phyloP scores from a whole-genome alignment of 305 asterid species.

The Coffea humblotiana region DNA sequence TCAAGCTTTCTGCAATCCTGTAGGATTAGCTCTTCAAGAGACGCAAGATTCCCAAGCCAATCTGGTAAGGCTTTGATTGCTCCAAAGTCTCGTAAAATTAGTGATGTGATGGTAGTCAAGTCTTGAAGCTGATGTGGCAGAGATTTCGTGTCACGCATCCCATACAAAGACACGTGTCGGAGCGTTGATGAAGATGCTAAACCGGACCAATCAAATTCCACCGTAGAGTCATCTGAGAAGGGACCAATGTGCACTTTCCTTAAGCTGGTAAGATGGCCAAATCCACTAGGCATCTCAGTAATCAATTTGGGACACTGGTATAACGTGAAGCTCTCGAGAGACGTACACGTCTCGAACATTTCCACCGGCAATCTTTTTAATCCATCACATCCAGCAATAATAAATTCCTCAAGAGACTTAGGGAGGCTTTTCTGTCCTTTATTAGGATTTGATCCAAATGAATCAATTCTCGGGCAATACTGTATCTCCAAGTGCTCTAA shows the following conservation, averaged over 20 bases:
- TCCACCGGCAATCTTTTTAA: not conserved
- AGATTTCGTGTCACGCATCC: not conserved
- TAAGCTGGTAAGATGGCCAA: not conserved
- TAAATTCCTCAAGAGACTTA: not conserved
- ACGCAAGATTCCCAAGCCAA: conserved; percentile 23
- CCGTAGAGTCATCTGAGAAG: not conserved
- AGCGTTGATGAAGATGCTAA: conserved; percentile 16
- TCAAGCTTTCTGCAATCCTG: too few species aligned
- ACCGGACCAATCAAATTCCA: not conserved
- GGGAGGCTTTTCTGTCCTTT: too few species aligned
- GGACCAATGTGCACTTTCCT: not conserved
- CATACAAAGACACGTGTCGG: not conserved
- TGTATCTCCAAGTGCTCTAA: not conserved
- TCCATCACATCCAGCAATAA: not conserved
- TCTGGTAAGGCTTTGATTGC: conserved; percentile 14
- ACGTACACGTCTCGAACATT: not conserved
- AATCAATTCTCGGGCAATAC: too few species aligned
- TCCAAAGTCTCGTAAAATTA: not conserved
- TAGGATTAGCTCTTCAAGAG: not conserved
- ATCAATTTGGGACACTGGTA: not conserved
- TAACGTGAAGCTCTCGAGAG: not conserved
- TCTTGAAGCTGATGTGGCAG: conserved; percentile 19
- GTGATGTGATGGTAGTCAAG: not conserved
- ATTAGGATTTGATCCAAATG: not conserved
- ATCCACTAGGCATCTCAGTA: not conserved